A percentile compares a stretch with the other conserved stretches of the same genome.
phyloP scores from a whole-genome alignment of 352 stramenopile genomes.

The Phytophthora palmivora region DNA sequence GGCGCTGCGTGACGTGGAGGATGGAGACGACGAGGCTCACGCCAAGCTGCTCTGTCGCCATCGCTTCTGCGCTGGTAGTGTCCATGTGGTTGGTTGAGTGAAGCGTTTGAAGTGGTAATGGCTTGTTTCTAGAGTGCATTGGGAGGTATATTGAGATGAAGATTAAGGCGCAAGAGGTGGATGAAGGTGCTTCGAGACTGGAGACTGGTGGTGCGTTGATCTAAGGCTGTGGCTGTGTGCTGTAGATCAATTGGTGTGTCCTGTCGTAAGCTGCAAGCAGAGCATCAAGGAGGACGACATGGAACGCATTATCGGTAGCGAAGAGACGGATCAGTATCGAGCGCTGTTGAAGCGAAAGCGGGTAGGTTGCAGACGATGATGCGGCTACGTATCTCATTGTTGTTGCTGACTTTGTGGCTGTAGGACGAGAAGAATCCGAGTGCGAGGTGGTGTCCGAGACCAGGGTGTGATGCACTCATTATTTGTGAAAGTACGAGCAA shows the following conservation, averaged over 20 bases:
- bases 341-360: conserved; percentile 57
- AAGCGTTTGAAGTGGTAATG: background rate
- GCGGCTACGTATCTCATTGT: background rate
- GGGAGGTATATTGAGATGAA: conserved; percentile 65
- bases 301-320: conserved; percentile 31
- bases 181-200: conserved; percentile 47
- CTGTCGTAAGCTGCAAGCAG: conserved; percentile 57
- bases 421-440: conserved; percentile 82
- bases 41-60: conserved; percentile 62
- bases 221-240: conserved; percentile 5
- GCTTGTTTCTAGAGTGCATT: conserved; percentile 46
- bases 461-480: conserved; percentile 71
- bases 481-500: conserved; percentile 53
- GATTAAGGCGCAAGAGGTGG: conserved; percentile 62
- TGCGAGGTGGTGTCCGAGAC: conserved; percentile 68
- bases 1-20: conserved; percentile 40
- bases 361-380: conserved; percentile 37
- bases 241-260: conserved; percentile 74
- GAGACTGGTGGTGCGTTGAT: background rate
- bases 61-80: conserved; percentile 60
- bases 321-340: conserved; percentile 37
- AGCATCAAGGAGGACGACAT: conserved; percentile 51
- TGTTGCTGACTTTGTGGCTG: background rate
- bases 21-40: conserved; percentile 31
- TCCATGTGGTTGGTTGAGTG: background rate